phyloP scores from a whole-genome alignment of 495 filamentous ascomycete genomes.

The Aspergillus coremiiformis region DNA sequence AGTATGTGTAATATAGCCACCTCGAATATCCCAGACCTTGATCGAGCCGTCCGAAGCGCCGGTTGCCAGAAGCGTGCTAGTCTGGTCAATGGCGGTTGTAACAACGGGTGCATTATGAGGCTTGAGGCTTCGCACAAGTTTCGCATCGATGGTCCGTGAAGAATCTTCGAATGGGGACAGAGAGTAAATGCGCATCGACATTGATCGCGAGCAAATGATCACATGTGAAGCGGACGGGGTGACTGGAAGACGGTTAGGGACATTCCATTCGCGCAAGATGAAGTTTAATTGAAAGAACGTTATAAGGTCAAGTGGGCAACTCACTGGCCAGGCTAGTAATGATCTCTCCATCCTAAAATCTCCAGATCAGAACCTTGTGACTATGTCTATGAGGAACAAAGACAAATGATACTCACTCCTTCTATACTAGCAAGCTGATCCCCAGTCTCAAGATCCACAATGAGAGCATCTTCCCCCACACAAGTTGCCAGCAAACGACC shows the following conservation, averaged over 20 bases:
- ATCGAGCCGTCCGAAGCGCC: conserved; percentile 85
- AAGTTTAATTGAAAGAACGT: neutral
- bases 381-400: neutral
- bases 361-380: conserved; percentile 14
- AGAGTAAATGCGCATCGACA: conserved; percentile 87
- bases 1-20: conserved; percentile 88
- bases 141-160: conserved; percentile 49
- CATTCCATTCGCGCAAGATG: conserved; percentile 3
- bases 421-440: conserved; percentile 78
- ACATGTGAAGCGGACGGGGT: conserved; percentile 83
- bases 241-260: conserved; percentile 43
- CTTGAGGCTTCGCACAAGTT: conserved; percentile 71
- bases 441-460: conserved; percentile 80
- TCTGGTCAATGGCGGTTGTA: conserved; percentile 72
- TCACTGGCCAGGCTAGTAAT: conserved; percentile 79
- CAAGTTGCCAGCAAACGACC: conserved; percentile 81
- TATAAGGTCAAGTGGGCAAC: conserved; percentile 16
- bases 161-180: conserved; percentile 51
- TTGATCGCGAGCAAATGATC: conserved; percentile 82
- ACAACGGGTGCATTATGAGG: conserved; percentile 87
- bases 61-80: conserved; percentile 83
- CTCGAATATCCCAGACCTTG: conserved; percentile 93
- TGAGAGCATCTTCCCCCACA: conserved; percentile 77
- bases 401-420: conserved; percentile 53
- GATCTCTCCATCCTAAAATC: conserved; percentile 74